phyloP scores from a whole-genome alignment of 1,284 basidiomycete species.

The Apiotrichum brassicae region DNA sequence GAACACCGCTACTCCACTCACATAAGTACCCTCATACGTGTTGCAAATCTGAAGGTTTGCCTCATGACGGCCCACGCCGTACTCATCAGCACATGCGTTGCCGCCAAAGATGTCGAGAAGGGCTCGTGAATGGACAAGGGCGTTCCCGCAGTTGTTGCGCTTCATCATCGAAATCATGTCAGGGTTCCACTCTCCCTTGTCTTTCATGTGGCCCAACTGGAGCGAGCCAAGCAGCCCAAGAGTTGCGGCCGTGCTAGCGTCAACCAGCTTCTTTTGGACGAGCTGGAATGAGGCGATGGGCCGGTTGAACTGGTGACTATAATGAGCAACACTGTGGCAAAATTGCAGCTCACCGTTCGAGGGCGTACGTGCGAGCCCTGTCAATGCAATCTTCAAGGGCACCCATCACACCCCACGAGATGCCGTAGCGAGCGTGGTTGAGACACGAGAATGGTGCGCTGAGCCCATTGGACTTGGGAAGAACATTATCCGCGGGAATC shows the following conservation, averaged over 20 bases:
- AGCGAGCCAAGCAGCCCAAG: constrained; percentile 72
- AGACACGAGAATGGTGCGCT: constrained; percentile 82
- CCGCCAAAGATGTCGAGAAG: constrained; percentile 85
- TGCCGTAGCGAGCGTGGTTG: constrained; percentile 84
- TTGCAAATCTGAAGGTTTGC: constrained; percentile 87
- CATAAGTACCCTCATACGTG: constrained; percentile 72
- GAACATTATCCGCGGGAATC: constrained; percentile 62
- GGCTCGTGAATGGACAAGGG: constrained; percentile 67
- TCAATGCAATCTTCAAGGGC: constrained; percentile 86
- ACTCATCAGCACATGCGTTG: constrained; percentile 86
- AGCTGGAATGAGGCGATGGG: constrained; percentile 92
- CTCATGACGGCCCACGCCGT: constrained; percentile 78
- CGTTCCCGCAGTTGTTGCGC: constrained; percentile 93
- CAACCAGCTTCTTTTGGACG: constrained; percentile 92
- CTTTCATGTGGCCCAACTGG: constrained; percentile 84
- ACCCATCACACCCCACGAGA: constrained; percentile 90
- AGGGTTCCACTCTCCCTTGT: constrained; percentile 66
- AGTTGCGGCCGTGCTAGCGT: constrained; percentile 78
- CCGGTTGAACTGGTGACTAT: constrained; percentile 69
- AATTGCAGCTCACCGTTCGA: constrained; percentile 57
- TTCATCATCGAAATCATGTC: constrained; percentile 96
- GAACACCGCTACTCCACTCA: constrained; percentile 16
- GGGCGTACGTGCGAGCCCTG: constrained; percentile 72
- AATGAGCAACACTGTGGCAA: background rate
- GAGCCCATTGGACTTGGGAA: constrained; percentile 70